Base-by-base conservation (phyloP, 2,329 filamentous ascomycete species). In the Trichoderma cornu-damae region DNA sequence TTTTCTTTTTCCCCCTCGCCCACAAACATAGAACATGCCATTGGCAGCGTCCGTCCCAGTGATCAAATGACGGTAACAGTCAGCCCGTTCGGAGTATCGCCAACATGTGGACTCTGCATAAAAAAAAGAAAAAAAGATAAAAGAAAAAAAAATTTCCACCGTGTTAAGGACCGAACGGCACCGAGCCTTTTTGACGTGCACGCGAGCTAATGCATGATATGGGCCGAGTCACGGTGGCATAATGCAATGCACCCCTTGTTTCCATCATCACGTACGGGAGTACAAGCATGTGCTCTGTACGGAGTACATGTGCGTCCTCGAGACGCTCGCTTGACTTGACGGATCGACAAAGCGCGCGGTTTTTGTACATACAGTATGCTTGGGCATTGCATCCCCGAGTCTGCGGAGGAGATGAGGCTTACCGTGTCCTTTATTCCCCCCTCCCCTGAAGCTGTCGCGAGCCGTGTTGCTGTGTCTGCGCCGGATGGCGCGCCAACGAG, bases 121-220 rank as follows among this genome's bases (percentile, higher is more conserved):
- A n/a, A n/a, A n/a, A n/a, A n/a, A n/a, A n/a, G n/a, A n/a, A n/a
- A n/a, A n/a, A n/a, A n/a, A n/a, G n/a, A n/a, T n/a, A n/a, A n/a
- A n/a, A n/a, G n/a, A n/a, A n/a, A n/a, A n/a, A n/a, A n/a, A n/a
- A 26, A 52, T 28, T 54, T 54, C 46, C 40, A 54, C 51, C 51
- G 51, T 34, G 40, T 37, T 43, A 54, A 40, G 37, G 30, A 54
- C 32, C 51, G 40, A 46, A 30, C 18, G 9, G 38, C 38, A 44
- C 34, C 26, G 30, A 24, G 28, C 22, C 12, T 34, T 35, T 38
- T 26, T 26, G 26, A 4, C 4, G 50, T 18, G 50, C 40, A 53
- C 40, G 50, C 50, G 40, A 44, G 50, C 37, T 53, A 53, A 44
- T 44, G 50, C 50, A 53, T 53, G 26, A 53, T 43, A 53, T 35